A percentile compares a stretch with the other conserved stretches of the same genome.
phyloP scores from a whole-genome alignment of 371 early-diverging fungal species.

The Amoeboaphelidium occidentale region DNA sequence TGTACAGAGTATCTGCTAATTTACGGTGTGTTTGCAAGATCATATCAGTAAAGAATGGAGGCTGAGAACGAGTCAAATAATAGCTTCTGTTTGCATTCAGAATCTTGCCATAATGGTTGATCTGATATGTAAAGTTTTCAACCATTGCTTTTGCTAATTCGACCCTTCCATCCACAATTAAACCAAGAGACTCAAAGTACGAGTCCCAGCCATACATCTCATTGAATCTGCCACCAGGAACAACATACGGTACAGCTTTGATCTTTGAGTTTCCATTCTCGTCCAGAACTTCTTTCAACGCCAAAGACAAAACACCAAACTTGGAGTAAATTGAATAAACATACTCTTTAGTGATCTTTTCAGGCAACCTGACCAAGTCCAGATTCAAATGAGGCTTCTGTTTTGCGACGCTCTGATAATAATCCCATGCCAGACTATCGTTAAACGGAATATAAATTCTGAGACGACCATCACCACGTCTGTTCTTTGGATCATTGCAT shows the following conservation, averaged over 20 bases:
- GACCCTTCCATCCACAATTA: conserved; percentile 28
- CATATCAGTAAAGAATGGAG: conserved; percentile 95
- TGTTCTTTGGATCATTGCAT: conserved; percentile 79
- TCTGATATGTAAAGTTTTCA: conserved; percentile 64
- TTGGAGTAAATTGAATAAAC: conserved; percentile 65
- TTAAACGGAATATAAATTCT: conserved; percentile 70
- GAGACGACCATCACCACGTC: conserved; percentile 40
- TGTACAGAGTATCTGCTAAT: conserved; percentile 31
- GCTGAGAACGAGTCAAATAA: conserved; percentile 85
- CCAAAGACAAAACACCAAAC: conserved; percentile 73
- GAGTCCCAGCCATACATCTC: conserved; percentile 98
- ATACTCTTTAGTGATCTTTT: conserved; percentile 61
- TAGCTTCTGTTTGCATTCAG: conserved; percentile 91
- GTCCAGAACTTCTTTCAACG: conserved; percentile 31
- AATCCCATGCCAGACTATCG: conserved; percentile 46
- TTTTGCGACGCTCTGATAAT: conserved; percentile 40
- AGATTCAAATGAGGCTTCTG: conserved; percentile 43
- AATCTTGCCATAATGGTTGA: conserved; percentile 85
- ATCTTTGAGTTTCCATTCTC: conserved; percentile 24
- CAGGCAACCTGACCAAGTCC: conserved; percentile 54
- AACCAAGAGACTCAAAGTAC: conserved; percentile 75
- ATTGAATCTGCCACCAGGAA: conserved; percentile 93
- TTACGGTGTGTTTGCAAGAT: no score
- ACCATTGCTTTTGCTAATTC: conserved; percentile 79
- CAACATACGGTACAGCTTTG: conserved; percentile 69